phyloP scores from a whole-genome alignment of 306 rosid genomes.

The Phaseolus lunatus region DNA sequence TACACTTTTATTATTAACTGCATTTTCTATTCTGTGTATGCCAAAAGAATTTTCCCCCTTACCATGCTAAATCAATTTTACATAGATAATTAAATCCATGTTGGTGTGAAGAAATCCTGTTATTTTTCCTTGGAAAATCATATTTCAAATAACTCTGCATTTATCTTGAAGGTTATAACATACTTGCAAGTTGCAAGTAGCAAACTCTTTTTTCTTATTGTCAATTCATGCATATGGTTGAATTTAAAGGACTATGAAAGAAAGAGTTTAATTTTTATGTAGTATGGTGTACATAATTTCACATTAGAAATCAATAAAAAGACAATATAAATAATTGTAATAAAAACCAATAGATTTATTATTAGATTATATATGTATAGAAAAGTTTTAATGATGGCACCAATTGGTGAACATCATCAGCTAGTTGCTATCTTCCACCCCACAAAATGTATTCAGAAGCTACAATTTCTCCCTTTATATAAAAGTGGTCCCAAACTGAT shows the following conservation, averaged over 20 bases:
- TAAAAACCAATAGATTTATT: no score
- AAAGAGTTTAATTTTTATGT: no score
- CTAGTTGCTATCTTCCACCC: conserved; percentile 8
- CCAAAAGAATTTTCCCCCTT: no score
- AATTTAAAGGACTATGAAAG: no score
- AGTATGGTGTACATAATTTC: no score
- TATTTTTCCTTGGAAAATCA: not conserved
- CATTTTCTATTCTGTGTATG: no score
- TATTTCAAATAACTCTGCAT: not conserved
- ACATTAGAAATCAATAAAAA: no score
- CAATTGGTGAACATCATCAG: not conserved
- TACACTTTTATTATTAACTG: no score
- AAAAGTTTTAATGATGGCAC: not conserved
- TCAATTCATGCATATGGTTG: not conserved
- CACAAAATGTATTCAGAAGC: not conserved
- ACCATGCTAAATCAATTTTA: no score
- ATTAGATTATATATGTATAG: no score
- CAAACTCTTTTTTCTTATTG: not conserved
- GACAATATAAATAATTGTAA: no score
- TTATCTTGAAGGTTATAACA: not conserved
- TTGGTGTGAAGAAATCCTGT: not conserved
- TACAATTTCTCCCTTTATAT: not conserved
- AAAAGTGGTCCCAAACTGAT: conserved; percentile 20
- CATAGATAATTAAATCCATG: not conserved
- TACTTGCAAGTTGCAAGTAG: not conserved